These are phyloP conservation scores for Cucurbita moschata DNA, from an alignment of 306 rosid species.

Conservation along the genomic window DNA sequence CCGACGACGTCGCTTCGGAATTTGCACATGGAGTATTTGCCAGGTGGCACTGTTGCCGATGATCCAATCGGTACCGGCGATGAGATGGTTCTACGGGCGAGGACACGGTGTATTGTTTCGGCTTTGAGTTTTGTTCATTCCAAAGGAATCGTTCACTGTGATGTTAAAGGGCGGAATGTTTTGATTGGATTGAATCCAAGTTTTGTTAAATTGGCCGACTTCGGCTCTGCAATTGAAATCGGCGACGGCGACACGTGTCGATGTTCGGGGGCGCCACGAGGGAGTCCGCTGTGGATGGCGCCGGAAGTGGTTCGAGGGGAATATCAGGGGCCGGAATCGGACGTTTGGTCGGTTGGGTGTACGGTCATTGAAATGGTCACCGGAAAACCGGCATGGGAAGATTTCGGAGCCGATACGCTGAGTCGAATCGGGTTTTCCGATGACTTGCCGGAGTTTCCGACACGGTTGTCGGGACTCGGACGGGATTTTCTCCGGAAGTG, in stretches of 20 bases:
- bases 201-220: slow-evolving; percentile 58
- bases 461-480: slow-evolving; percentile 39
- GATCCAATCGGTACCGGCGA: slow-evolving; percentile 27
- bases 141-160: slow-evolving; percentile 62
- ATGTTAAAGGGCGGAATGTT: slow-evolving; percentile 66
- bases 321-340: slow-evolving; percentile 69
- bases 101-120: slow-evolving; percentile 47
- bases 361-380: slow-evolving; percentile 74
- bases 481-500: slow-evolving; percentile 57
- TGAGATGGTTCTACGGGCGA: slow-evolving; percentile 30
- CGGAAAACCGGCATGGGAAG: slow-evolving; percentile 71
- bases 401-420: slow-evolving; percentile 40
- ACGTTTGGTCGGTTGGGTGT: slow-evolving; percentile 88
- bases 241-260: not conserved
- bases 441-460: slow-evolving; percentile 41
- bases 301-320: slow-evolving; percentile 77
- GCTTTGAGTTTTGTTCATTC: slow-evolving; percentile 52
- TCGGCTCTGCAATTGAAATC: slow-evolving; percentile 45
- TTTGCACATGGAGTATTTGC: slow-evolving; percentile 62
- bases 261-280: slow-evolving; percentile 29
- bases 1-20: slow-evolving; percentile 37
- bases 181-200: slow-evolving; percentile 18
- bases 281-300: slow-evolving; percentile 97
- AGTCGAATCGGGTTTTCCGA: slow-evolving; percentile 45
- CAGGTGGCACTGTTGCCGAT: slow-evolving; percentile 61